Evolutionary conservation across 495 filamentous ascomycete species (phyloP), one percentile per base, ranked within the genome.

Genomic region (Amphirosellinia nigrospora): DNA sequence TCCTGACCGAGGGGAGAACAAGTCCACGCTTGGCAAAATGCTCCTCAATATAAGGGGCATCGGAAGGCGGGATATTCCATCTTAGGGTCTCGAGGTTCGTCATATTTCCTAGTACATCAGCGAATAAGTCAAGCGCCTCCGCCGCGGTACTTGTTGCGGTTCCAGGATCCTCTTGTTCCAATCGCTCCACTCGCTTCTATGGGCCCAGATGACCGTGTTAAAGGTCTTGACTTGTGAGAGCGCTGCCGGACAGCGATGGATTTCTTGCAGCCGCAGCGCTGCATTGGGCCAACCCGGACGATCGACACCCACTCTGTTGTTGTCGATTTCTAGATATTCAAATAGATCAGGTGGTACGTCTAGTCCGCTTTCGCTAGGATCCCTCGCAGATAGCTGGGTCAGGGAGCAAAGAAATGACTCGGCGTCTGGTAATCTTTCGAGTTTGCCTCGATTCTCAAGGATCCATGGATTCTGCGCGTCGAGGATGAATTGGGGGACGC

Each of bases 401-500:
- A 3, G 15, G 64, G 19, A 39, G 52, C 64, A 67, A n/a, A 67
- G 50, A 52, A 43, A 67, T 67, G 50, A 55, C 41, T 23, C 38
- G 13, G 36, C 48, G 28, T 67, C 38, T 30, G 38, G 52, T n/a
- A 67, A 30, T 46, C 41, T 30, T 15, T 58, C 48, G 32, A 67
- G 64, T 15, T 28, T 43, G 30, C 13, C 21, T 19, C 46, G 34
- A 52, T 59, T 67, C 21, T 67, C 34, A 32, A 43, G 13, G 52
- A 67, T 41, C 64, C 64, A 67, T 2, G 52, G 64, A 36, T 67
- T 50, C 16, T 28, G 16, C 32, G 48, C 28, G 28, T 67, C 64
- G 64, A 58, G 48, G 15, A 61, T 59, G 66, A 68, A 68, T 11
- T 61, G 26, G 10, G 66, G 66, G 21, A 68, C 55, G 39, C 53